Evolutionary conservation across 2,329 filamentous ascomycete genomes (phyloP).

Genomic region (Scorias spongiosa): DNA sequence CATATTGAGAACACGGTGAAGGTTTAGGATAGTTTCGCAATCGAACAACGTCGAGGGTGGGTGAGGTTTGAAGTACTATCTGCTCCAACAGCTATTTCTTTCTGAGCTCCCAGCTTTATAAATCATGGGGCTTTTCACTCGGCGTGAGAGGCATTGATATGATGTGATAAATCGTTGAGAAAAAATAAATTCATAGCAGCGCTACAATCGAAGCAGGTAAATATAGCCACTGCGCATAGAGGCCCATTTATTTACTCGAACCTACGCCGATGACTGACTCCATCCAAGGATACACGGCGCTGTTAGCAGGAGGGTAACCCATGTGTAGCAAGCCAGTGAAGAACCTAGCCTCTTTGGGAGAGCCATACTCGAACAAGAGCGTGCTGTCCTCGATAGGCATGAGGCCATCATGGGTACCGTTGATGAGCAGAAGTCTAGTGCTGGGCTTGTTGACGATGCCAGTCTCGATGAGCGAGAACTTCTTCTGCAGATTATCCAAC

Average conservation of each 20-base stretch:
- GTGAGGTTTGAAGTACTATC: no score
- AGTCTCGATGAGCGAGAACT: slow-evolving; percentile 47
- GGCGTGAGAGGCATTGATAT: no score
- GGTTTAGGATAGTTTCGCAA: no score
- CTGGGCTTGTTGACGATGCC: slow-evolving; percentile 42
- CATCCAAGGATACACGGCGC: slow-evolving; percentile 46
- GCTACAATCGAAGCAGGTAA: no score
- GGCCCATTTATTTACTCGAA: neutral
- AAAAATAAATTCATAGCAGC: no score
- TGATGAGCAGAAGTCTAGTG: slow-evolving; percentile 42
- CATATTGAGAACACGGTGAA: no score
- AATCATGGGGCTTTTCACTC: no score
- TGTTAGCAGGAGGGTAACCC: slow-evolving; percentile 50
- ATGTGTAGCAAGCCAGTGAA: slow-evolving; percentile 48
- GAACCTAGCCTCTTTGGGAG: slow-evolving; percentile 50
- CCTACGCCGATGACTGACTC: slow-evolving; percentile 33
- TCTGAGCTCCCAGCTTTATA: no score
- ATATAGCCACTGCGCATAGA: neutral
- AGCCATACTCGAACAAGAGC: slow-evolving; percentile 48
- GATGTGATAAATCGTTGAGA: no score
- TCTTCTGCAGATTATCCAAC: slow-evolving; percentile 38
- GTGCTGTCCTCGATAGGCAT: slow-evolving; percentile 56
- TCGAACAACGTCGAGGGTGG: no score
- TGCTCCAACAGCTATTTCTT: no score
- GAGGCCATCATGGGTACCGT: slow-evolving; percentile 48